These are phyloP conservation scores for Suillus decipiens DNA, from an alignment of 768 basidiomycete genomes.

Conservation along the genomic window DNA sequence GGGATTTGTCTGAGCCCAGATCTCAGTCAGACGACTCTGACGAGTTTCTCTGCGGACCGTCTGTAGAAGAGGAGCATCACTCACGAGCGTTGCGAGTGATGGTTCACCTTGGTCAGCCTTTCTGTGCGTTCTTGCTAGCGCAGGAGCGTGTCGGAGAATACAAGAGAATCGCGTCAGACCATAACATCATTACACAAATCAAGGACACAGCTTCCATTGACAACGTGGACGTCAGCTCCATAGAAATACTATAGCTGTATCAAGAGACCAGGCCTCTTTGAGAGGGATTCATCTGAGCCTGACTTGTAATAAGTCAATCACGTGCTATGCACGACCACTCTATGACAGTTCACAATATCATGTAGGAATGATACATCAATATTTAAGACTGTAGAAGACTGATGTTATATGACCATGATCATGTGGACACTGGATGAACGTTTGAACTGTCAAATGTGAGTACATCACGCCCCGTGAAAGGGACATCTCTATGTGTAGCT, in stretches of 20 bases:
- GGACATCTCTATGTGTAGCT: no score
- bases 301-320: no score
- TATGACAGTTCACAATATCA: no score
- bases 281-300: no score
- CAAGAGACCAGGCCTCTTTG: no score
- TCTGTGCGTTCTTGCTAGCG: not conserved
- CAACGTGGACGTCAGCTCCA: not conserved
- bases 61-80: not conserved
- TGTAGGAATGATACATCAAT: constrained; percentile 1
- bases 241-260: not conserved
- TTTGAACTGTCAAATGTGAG: no score
- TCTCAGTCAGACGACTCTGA: not conserved
- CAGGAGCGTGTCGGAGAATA: not conserved
- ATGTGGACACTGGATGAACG: no score
- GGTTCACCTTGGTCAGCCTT: not conserved
- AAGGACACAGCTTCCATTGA: not conserved
- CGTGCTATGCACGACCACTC: no score
- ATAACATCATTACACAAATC: not conserved
- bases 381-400: not conserved
- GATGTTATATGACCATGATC: constrained; percentile 1
- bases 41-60: no score
- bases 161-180: not conserved
- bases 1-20: not conserved
- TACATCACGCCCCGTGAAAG: no score
- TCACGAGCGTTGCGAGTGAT: not conserved